Evolutionary conservation across 2,329 filamentous ascomycete genomes (phyloP).

Genomic region (Rachicladosporium sp.): DNA sequence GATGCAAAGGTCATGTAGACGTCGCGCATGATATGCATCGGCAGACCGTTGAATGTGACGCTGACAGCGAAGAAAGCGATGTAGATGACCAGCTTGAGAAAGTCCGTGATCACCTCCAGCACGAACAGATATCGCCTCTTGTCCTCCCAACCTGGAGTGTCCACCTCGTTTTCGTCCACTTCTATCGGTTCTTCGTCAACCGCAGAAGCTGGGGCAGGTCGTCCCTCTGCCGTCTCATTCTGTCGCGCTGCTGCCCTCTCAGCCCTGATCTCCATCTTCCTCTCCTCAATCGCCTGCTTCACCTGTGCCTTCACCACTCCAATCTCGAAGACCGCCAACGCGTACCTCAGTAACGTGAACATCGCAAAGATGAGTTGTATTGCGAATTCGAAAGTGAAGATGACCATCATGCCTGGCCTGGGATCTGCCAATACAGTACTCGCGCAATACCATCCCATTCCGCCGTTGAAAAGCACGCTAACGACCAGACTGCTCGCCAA

Average conservation of each 20-base stretch:
- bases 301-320: constrained; percentile 65
- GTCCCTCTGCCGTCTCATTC: constrained; percentile 24
- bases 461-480: constrained; percentile 67
- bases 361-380: constrained; percentile 68
- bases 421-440: constrained; percentile 75
- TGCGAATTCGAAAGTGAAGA: constrained; percentile 97
- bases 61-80: constrained; percentile 86
- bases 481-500: constrained; percentile 66
- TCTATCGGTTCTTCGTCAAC: constrained; percentile 47
- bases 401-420: constrained; percentile 97
- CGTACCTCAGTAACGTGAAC: constrained; percentile 68
- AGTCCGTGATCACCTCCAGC: constrained; percentile 68
- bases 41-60: constrained; percentile 84
- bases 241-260: constrained; percentile 37
- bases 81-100: constrained; percentile 83
- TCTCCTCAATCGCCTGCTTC: constrained; percentile 51
- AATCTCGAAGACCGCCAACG: constrained; percentile 65
- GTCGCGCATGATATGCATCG: constrained; percentile 92
- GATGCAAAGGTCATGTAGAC: constrained; percentile 88
- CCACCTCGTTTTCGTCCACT: constrained; percentile 84
- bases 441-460: constrained; percentile 70
- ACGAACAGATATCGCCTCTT: constrained; percentile 89
- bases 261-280: constrained; percentile 52
- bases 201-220: constrained; percentile 31
- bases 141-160: constrained; percentile 90